These are phyloP conservation scores for Solanum lycopersicoides DNA, from an alignment of 257 asterid genomes.

Conservation along the genomic window DNA sequence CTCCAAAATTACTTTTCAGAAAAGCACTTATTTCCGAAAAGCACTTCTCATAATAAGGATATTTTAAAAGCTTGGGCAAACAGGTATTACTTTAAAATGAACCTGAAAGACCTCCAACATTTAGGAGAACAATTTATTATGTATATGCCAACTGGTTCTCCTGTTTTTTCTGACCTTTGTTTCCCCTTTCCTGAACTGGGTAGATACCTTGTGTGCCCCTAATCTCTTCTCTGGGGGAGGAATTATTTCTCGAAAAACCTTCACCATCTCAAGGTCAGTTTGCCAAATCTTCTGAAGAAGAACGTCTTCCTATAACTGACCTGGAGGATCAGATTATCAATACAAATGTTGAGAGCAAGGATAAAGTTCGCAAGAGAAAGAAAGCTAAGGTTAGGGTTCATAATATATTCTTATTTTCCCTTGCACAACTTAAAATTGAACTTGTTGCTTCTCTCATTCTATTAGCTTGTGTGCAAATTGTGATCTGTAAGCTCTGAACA, in stretches of 20 bases:
- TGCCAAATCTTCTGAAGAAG: constrained; percentile 67
- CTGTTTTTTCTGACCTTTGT: background rate
- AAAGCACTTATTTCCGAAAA: background rate
- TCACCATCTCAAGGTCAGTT: constrained; percentile 55
- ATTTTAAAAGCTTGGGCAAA: background rate
- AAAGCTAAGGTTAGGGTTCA: constrained; percentile 17
- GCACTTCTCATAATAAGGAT: background rate
- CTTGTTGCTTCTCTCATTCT: background rate
- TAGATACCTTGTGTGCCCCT: constrained; percentile 93
- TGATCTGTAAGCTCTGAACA: background rate
- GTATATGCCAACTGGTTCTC: background rate
- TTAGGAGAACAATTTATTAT: background rate
- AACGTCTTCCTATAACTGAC: constrained; percentile 58
- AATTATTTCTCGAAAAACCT: constrained; percentile 70
- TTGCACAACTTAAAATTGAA: background rate
- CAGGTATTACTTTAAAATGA: background rate
- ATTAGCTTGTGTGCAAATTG: background rate
- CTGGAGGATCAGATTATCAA: constrained; percentile 28
- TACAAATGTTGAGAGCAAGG: constrained; percentile 11
- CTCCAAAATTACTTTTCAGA: background rate
- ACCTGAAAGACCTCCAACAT: background rate
- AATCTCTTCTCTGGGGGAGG: constrained; percentile 61
- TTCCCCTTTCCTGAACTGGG: background rate
- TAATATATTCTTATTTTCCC: background rate
- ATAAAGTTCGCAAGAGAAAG: constrained; percentile 23